Conservation (phyloP, 2,329 filamentous ascomycete genomes). For the Esteya vermicola region DNA sequence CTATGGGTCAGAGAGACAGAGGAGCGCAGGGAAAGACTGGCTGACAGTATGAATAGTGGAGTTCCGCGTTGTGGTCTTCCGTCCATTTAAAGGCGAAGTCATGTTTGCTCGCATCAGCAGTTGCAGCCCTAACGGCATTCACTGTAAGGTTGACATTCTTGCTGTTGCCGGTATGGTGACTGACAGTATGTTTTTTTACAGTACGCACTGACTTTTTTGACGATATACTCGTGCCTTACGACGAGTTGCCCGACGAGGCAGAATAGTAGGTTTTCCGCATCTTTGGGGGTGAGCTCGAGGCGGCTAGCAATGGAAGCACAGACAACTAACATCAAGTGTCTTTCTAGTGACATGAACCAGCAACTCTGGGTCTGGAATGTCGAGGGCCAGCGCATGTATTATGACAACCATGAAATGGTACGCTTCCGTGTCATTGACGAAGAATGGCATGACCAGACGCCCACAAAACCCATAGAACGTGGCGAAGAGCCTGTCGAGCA, state of each 20-base stretch:
- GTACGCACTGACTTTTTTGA: slow-evolving; percentile 87
- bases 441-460: slow-evolving; percentile 80
- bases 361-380: slow-evolving; percentile 76
- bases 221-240: slow-evolving; percentile 69
- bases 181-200: slow-evolving; percentile 21
- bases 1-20: too few relatives aligned
- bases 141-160: slow-evolving; percentile 9
- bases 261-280: slow-evolving; percentile 71
- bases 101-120: slow-evolving; percentile 72
- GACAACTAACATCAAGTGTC: slow-evolving; percentile 12
- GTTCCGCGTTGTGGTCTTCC: slow-evolving; percentile 85
- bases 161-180: too few relatives aligned
- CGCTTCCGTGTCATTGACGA: slow-evolving; percentile 77
- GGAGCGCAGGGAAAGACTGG: too few relatives aligned
- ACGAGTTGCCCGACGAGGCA: slow-evolving; percentile 60
- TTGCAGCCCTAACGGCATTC: slow-evolving; percentile 23
- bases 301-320: not conserved
- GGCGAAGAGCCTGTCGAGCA: slow-evolving; percentile 40
- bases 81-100: slow-evolving; percentile 91
- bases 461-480: slow-evolving; percentile 49
- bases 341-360: slow-evolving; percentile 51
- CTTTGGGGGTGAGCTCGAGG: too few relatives aligned
- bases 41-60: too few relatives aligned
- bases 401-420: slow-evolving; percentile 81
- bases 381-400: slow-evolving; percentile 62